A percentile compares a stretch with the other conserved stretches of the same genome.
phyloP scores from a whole-genome alignment of 176 grass and related monocot genomes.

The Thinopyrum elongatum region DNA sequence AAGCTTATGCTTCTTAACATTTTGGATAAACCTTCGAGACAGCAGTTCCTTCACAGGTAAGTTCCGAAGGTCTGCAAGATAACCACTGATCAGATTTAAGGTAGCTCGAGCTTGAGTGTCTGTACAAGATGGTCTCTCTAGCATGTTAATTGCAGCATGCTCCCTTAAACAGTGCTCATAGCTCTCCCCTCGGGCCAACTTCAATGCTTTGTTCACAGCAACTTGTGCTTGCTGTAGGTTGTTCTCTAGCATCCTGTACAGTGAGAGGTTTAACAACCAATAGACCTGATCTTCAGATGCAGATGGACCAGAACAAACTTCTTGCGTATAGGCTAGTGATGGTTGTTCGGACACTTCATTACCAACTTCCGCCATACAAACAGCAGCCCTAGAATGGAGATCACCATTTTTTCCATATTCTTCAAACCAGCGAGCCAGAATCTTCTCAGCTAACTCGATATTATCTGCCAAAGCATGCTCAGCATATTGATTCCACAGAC shows the following conservation, averaged over 20 bases:
- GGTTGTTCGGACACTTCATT: slow-evolving; percentile 20
- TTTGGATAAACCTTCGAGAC: slow-evolving; percentile 71
- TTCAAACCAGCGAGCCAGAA: slow-evolving; percentile 66
- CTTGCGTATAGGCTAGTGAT: slow-evolving; percentile 21
- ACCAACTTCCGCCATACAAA: slow-evolving; percentile 16
- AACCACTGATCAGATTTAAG: slow-evolving; percentile 56
- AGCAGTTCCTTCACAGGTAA: slow-evolving; percentile 44
- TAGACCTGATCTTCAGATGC: slow-evolving; percentile 59
- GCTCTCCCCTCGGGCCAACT: slow-evolving; percentile 42
- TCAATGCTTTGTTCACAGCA: slow-evolving; percentile 67
- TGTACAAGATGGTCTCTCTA: slow-evolving; percentile 40
- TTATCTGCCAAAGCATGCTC: slow-evolving; percentile 58
- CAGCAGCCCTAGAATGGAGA: slow-evolving; percentile 20
- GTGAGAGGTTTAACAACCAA: slow-evolving; percentile 69
- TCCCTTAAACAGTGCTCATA: slow-evolving; percentile 77
- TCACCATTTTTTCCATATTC: slow-evolving; percentile 40
- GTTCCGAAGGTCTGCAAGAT: slow-evolving; percentile 52
- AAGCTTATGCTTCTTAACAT: slow-evolving; percentile 71
- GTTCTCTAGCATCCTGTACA: slow-evolving; percentile 59
- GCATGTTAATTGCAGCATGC: slow-evolving; percentile 55
- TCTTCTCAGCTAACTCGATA: slow-evolving; percentile 59
- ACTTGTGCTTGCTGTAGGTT: slow-evolving; percentile 64
- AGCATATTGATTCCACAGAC: slow-evolving; percentile 84
- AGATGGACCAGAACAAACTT: slow-evolving; percentile 37
- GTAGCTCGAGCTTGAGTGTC: slow-evolving; percentile 35